Evolutionary conservation across 768 basidiomycete species (phyloP), one percentile per base, ranked within the genome.

Genomic region (Tulasnella calospora): DNA sequence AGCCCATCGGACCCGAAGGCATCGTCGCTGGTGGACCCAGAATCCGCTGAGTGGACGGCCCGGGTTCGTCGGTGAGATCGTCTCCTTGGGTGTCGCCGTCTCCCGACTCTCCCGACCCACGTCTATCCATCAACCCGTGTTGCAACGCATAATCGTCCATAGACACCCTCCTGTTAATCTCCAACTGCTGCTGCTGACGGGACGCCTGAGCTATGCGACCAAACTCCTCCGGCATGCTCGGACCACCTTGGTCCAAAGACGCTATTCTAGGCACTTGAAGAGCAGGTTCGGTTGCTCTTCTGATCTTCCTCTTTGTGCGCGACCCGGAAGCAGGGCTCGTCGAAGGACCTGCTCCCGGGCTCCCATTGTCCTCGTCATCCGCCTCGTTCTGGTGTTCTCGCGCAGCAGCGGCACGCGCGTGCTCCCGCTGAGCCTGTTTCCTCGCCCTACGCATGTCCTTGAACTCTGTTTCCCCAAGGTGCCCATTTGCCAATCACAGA

Each of bases 381-480:
- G 33, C 40, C 46, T 74, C 41, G 30, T 47, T 36, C 74, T 47
- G 74, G 27, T 74, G 27, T 13, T n/a, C 75, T 36, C 57, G 33
- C 17, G 75, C 47, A 38, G 38, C 74, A 38, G 38, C 30, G 74
- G 38, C 44, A 75, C 46, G 74, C 46, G 38, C 74, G 23, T 75
- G 46, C 47, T 75, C 44, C 57, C 36, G 33, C 46, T 36, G 44
- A 82, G 95, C 94, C 84, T 96, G 95, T 87, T 96, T 98, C 81
- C 91, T 89, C 81, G 93, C 92, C 84, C 96, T 98, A 78, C 97
- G 91, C 82, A 98, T 90, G 83, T 99, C 97, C 83, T 97, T 98
- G 88, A 99, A 99, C 87, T 99, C 97, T 98, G 85, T 40, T n/a
- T n/a, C 41, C 38, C 19, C 61, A 57, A 57, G 30, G 55, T 57